phyloP scores from a whole-genome alignment of 495 filamentous ascomycete genomes.

The Aspergillus leporis region DNA sequence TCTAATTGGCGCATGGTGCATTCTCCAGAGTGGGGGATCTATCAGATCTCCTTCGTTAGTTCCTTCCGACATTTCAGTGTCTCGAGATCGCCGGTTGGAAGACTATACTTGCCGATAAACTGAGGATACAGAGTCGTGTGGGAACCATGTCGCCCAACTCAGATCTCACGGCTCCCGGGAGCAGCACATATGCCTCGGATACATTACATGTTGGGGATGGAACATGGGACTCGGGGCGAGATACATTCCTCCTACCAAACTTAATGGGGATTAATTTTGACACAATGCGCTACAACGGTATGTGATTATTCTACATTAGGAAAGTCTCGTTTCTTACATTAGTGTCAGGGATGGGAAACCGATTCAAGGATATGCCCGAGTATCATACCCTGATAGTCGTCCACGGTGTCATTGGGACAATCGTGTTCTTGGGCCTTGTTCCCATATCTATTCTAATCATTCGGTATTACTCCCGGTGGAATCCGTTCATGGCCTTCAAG shows the following conservation, averaged over 20 bases:
- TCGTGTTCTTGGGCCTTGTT: slow-evolving; percentile 84
- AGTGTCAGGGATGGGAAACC: slow-evolving; percentile 82
- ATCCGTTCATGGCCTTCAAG: slow-evolving; percentile 66
- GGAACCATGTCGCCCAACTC: slow-evolving; percentile 44
- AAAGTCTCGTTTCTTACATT: slow-evolving; percentile 8
- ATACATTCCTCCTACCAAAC: slow-evolving; percentile 87
- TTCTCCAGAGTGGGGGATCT: slow-evolving; percentile 50
- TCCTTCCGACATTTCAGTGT: slow-evolving; percentile 35
- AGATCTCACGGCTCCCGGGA: slow-evolving; percentile 71
- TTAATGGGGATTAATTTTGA: slow-evolving; percentile 84
- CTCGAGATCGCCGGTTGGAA: slow-evolving; percentile 19
- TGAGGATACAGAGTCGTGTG: slow-evolving; percentile 3
- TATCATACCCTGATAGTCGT: slow-evolving; percentile 80
- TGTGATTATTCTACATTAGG: slow-evolving; percentile 22
- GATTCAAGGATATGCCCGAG: slow-evolving; percentile 70
- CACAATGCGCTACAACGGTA: slow-evolving; percentile 96
- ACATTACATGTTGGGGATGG: slow-evolving; percentile 87
- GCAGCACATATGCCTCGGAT: slow-evolving; percentile 78
- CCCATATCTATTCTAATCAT: slow-evolving; percentile 75
- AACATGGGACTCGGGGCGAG: slow-evolving; percentile 82
- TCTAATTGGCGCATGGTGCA: slow-evolving; percentile 46
- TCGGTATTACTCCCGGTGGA: slow-evolving; percentile 67
- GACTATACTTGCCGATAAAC: not conserved
- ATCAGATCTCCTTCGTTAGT: slow-evolving; percentile 46
- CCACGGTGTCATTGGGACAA: slow-evolving; percentile 82